A percentile compares a stretch with the other conserved stretches of the same genome.
Conservation (phyloP, 1,284 basidiomycete species). For the Cutaneotrichosporon daszewskae region DNA sequence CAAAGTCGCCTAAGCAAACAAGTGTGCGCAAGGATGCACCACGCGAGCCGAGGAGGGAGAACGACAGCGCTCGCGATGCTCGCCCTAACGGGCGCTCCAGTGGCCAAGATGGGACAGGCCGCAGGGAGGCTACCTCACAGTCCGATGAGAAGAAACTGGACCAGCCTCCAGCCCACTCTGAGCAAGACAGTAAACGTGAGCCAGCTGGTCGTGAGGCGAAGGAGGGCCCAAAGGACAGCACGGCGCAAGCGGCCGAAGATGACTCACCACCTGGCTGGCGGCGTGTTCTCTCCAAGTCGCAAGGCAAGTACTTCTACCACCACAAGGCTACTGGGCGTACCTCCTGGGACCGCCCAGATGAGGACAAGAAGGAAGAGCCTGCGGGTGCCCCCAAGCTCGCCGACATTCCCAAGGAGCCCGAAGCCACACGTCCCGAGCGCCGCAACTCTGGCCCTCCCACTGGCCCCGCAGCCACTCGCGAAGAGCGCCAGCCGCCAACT, state of each 20-base stretch:
- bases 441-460: not conserved
- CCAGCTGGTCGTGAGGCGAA: too few species aligned
- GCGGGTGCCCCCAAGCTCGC: not conserved
- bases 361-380: not conserved
- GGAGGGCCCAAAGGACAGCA: too few species aligned
- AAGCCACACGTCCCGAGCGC: not conserved
- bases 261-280: too few species aligned
- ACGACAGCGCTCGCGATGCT: too few species aligned
- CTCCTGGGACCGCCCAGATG: constrained; percentile 6
- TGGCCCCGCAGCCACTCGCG: not conserved
- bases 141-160: not conserved
- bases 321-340: constrained; percentile 4
- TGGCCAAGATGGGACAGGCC: too few species aligned
- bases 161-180: too few species aligned
- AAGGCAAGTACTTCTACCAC: constrained; percentile 10
- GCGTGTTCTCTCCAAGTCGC: constrained; percentile 6
- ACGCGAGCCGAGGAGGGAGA: not conserved
- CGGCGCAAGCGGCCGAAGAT: too few species aligned
- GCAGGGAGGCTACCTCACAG: too few species aligned
- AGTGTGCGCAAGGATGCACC: too few species aligned
- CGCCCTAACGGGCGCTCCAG: too few species aligned
- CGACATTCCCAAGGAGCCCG: not conserved
- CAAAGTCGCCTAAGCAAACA: not conserved
- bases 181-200: too few species aligned
- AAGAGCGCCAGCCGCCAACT: not conserved